A percentile compares a stretch with the other conserved stretches of the same genome.
phyloP scores from a whole-genome alignment of 2,329 filamentous ascomycete genomes.

The Elsinoe necatrix region DNA sequence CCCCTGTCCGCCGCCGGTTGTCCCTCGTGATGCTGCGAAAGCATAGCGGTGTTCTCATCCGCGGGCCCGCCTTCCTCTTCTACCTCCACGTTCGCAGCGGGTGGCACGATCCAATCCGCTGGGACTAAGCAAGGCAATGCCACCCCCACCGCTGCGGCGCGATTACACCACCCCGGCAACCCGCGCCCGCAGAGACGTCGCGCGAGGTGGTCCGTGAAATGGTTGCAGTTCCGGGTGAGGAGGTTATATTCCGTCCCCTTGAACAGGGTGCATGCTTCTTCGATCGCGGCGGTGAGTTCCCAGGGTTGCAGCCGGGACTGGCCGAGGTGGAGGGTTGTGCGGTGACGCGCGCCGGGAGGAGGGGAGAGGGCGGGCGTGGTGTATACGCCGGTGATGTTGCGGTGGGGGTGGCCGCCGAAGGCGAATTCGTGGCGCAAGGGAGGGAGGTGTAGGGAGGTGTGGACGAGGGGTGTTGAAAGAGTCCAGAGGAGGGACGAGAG shows the following conservation, averaged over 20 bases:
- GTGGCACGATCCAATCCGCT: constrained; percentile 70
- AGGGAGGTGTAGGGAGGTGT: constrained; percentile 69
- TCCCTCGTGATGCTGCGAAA: background rate
- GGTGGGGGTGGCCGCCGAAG: constrained; percentile 70
- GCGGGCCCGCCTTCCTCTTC: constrained; percentile 56
- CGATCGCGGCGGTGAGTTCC: constrained; percentile 65
- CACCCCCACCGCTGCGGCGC: constrained; percentile 74
- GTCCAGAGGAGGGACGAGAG: constrained; percentile 71
- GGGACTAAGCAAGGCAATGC: constrained; percentile 76
- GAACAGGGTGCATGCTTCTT: constrained; percentile 45
- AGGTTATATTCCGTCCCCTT: constrained; percentile 71
- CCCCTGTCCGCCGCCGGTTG: constrained; percentile 24
- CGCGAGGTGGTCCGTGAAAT: constrained; percentile 73
- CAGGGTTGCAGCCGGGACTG: constrained; percentile 61
- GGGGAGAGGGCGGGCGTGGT: constrained; percentile 61
- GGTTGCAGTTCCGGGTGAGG: constrained; percentile 78
- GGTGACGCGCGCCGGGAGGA: constrained; percentile 67
- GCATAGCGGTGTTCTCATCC: constrained; percentile 28
- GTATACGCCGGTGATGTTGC: constrained; percentile 68
- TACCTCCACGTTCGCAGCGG: constrained; percentile 46
- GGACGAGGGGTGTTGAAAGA: constrained; percentile 66
- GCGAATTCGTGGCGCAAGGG: constrained; percentile 67
- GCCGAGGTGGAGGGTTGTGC: constrained; percentile 62
- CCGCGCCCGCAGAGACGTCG: constrained; percentile 60
- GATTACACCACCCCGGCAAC: constrained; percentile 69